Evolutionary conservation across 1,139 yeast species (phyloP).

Genomic region (Meyerozyma guilliermondii): DNA sequence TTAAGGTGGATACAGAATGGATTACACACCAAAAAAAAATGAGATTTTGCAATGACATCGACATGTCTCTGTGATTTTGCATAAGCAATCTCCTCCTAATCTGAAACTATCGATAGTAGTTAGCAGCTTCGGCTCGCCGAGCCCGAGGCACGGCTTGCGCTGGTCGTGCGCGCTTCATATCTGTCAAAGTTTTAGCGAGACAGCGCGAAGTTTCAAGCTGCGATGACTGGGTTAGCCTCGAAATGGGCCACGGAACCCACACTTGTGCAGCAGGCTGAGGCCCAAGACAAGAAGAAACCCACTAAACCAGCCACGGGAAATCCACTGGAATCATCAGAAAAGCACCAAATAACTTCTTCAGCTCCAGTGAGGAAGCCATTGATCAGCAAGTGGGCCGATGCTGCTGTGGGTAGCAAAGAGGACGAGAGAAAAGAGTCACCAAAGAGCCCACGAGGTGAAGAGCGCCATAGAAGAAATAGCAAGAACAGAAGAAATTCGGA

Average conservation of each 20-base stretch:
- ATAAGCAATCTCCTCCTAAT: no score
- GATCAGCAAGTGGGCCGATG: conserved; percentile 28
- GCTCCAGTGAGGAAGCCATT: conserved; percentile 11
- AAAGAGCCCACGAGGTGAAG: not conserved
- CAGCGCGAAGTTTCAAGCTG: not conserved
- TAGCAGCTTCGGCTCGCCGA: no score
- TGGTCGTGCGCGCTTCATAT: not conserved
- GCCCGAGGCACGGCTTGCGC: no score
- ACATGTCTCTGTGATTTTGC: no score
- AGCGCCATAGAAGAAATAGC: not conserved
- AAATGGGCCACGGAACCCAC: conserved; percentile 34
- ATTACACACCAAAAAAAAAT: no score
- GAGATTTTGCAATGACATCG: no score
- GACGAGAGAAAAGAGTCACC: not conserved
- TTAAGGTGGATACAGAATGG: no score
- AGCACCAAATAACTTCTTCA: conserved; percentile 1
- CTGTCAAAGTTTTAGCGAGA: not conserved
- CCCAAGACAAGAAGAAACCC: conserved; percentile 14
- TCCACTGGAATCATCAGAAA: not conserved
- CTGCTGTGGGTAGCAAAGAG: conserved; percentile 3
- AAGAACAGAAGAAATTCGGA: not conserved
- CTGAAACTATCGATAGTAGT: no score
- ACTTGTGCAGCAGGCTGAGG: conserved; percentile 19
- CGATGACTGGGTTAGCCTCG: conserved; percentile 31
- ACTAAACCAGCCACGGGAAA: conserved; percentile 3